Evolutionary conservation across 2,329 filamentous ascomycete genomes (phyloP), one percentile per base, ranked within the genome.

Genomic region (Hymenoscyphus scutula): DNA sequence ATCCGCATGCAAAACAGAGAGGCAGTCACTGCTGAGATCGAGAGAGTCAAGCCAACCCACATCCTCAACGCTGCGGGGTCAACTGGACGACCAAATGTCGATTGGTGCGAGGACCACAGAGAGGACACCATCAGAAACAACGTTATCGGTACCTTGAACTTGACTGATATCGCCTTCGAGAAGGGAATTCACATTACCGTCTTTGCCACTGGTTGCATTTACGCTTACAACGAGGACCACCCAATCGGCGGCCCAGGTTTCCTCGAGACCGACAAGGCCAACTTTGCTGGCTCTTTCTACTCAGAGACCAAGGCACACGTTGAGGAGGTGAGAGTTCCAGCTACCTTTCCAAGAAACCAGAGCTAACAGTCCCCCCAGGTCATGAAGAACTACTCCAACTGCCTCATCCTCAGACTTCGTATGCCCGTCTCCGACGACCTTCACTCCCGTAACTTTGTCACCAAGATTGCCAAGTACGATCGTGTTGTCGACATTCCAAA

Each of bases 21-120:
- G 70, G 77, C 77, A 60, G 85, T 89, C 61, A 73, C 82, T 59
- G 76, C 78, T 54, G 82, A 84, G 72, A 79, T 89, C 29, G 80
- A 85, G 56, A 77, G 77, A 58, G 76, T 86, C 73, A 82, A 83
- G 74, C 87, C 87, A 25, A 89, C 85, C 3, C 85, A 89, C 71
- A 85, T 89, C 61, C 76, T 89, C 58, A 89, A 89, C 74, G 84
- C 82, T 64, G 87, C 87, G 56, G 87, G 86, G 64, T 85, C 82
- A 72, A 89, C 86, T 2, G 87, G 87, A 57, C 80, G 85, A 27
- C 86, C 86, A 65, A 89, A 89, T 67, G 85, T 89, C 73, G 87
- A 89, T 76, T 89, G 86, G 86, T 89, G 87, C 70, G 87, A 90
- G 76, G 84, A 87, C 71, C 82, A 89, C 78, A 87, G 84, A 76